Percentiles rank a stretch among this genome's conserved stretches.
These are phyloP conservation scores for Colletotrichum higginsianum DNA, from an alignment of 2,329 filamentous ascomycete genomes.

Conservation along the genomic window DNA sequence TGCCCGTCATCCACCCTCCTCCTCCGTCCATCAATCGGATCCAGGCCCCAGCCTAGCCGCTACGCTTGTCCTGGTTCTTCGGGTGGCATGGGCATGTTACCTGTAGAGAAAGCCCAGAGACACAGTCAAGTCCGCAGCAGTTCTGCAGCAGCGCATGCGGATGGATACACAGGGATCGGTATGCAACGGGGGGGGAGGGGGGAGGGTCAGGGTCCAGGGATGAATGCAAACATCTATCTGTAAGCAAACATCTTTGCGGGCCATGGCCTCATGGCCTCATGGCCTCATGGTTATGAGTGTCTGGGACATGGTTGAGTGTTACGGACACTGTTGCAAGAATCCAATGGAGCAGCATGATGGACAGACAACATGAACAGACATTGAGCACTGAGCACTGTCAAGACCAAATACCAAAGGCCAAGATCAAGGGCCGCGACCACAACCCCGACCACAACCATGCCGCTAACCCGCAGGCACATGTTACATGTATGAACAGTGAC, in stretches of 20 bases:
- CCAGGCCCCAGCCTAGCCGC: constrained; percentile 10
- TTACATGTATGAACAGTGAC: background rate
- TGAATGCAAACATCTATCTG: too few species aligned
- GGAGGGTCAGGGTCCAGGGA: too few species aligned
- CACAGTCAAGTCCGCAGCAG: background rate
- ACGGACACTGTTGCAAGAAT: too few species aligned
- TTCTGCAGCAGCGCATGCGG: background rate
- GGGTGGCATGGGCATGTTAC: background rate
- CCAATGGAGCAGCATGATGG: too few species aligned
- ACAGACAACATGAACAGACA: too few species aligned
- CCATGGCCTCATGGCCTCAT: too few species aligned
- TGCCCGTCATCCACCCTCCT: background rate
- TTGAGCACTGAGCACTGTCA: too few species aligned
- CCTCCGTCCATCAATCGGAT: constrained; percentile 6
- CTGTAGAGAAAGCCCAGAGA: background rate
- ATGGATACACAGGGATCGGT: constrained; percentile 10
- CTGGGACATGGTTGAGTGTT: too few species aligned
- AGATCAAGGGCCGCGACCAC: background rate
- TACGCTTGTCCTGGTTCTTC: constrained; percentile 31
- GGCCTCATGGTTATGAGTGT: too few species aligned
- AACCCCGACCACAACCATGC: background rate
- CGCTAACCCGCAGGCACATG: constrained; percentile 7
- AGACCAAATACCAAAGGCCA: too few species aligned
- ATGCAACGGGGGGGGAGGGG: background rate
- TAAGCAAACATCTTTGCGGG: too few species aligned